phyloP scores from a whole-genome alignment of 495 filamentous ascomycete genomes.

The Talaromyces adpressus region DNA sequence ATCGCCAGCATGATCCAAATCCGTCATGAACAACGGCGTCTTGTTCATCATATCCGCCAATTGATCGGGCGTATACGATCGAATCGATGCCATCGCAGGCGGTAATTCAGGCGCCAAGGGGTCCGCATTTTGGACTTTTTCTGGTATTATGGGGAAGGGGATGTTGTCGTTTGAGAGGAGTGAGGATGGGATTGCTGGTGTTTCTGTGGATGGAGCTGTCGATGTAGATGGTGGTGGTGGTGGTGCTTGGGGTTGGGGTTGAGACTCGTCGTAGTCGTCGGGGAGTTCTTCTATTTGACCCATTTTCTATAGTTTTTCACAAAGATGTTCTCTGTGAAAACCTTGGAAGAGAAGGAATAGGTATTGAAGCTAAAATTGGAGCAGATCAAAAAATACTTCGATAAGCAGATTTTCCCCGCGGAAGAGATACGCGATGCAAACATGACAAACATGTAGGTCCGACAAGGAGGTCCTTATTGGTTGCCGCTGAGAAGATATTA shows the following conservation, averaged over 20 bases:
- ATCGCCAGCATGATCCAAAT: conserved; percentile 62
- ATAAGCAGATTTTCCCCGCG: conserved; percentile 4
- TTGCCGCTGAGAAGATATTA: too few species aligned
- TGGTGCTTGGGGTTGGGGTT: conserved; percentile 8
- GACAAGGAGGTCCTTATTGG: too few species aligned
- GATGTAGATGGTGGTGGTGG: conserved; percentile 23
- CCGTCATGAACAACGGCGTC: conserved; percentile 91
- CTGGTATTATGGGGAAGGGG: conserved; percentile 39
- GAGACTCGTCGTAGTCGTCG: conserved; percentile 42
- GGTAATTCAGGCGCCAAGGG: conserved; percentile 40
- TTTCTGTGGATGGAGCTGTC: conserved; percentile 2
- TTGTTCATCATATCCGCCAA: conserved; percentile 68
- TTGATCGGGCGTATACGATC: conserved; percentile 61
- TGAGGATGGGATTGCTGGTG: conserved; percentile 9
- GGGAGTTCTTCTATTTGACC: conserved; percentile 44
- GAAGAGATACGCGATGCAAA: conserved; percentile 3
- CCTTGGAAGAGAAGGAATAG: neutral
- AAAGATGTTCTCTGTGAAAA: neutral
- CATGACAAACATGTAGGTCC: conserved; percentile 8
- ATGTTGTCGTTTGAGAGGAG: conserved; percentile 25
- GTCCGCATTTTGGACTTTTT: conserved; percentile 24
- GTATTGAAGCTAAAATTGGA: neutral
- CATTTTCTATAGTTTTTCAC: neutral
- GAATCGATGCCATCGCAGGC: conserved; percentile 49
- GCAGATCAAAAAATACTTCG: neutral